A percentile compares a stretch with the other conserved stretches of the same genome.
These are phyloP conservation scores for Talaromyces trachyspermus DNA, from an alignment of 495 filamentous ascomycete species.

Conservation along the genomic window DNA sequence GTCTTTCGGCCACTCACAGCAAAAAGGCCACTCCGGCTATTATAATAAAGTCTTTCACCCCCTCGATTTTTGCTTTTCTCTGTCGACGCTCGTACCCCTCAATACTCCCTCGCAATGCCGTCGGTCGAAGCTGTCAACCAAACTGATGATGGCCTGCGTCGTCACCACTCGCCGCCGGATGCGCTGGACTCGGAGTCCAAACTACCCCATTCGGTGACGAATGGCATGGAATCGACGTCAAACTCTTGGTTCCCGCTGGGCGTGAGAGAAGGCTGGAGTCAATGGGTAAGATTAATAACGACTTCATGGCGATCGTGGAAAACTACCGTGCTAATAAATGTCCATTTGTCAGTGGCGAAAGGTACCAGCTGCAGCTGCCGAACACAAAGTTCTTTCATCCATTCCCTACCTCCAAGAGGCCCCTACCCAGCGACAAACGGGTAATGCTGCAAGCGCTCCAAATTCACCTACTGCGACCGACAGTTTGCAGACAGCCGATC, in stretches of 20 bases:
- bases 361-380: conserved; percentile 72
- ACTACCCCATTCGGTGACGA: conserved; percentile 13
- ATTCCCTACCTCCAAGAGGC: conserved; percentile 77
- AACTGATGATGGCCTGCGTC: conserved; percentile 20
- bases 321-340: too few relatives aligned
- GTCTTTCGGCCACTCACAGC: conserved; percentile 12
- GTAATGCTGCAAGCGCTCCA: conserved; percentile 36
- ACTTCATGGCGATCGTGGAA: too few relatives aligned
- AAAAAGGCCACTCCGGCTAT: too few relatives aligned
- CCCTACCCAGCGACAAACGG: conserved; percentile 61
- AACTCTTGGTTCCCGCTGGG: conserved; percentile 67
- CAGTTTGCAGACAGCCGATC: conserved; percentile 32
- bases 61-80: too few relatives aligned
- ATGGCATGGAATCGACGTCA: conserved; percentile 25
- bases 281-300: conserved; percentile 82
- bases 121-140: conserved; percentile 30
- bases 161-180: conserved; percentile 38
- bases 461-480: conserved; percentile 34
- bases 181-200: conserved; percentile 46
- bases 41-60: too few relatives aligned
- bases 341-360: conserved; percentile 61
- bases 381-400: conserved; percentile 82
- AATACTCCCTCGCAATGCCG: conserved; percentile 31
- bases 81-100: conserved; percentile 13
- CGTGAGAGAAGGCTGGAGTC: conserved; percentile 82